Percentiles rank a stretch among this genome's conserved stretches.
These are phyloP conservation scores for Saturnispora mendoncae DNA, from an alignment of 805 yeast species.

Conservation along the genomic window DNA sequence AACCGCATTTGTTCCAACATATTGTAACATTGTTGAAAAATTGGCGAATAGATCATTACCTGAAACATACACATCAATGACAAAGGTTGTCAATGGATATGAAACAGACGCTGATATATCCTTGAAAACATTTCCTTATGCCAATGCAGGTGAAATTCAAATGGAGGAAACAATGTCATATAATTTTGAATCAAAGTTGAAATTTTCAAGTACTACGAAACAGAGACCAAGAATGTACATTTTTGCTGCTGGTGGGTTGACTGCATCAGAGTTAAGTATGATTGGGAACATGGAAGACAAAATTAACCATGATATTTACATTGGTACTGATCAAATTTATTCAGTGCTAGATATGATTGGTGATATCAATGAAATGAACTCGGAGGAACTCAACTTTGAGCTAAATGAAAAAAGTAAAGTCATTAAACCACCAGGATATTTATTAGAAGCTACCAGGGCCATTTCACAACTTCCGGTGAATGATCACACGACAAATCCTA, in stretches of 20 bases:
- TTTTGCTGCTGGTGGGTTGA: conserved; percentile 83
- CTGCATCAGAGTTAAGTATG: conserved; percentile 71
- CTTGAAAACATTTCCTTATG: conserved; percentile 45
- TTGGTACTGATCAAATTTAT: conserved; percentile 73
- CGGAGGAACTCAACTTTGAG: conserved; percentile 22
- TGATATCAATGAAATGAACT: conserved; percentile 25
- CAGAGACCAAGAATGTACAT: conserved; percentile 62
- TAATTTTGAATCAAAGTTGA: conserved; percentile 26
- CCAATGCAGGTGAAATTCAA: conserved; percentile 27
- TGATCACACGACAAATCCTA: background rate
- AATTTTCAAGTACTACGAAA: conserved; percentile 19
- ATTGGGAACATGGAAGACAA: conserved; percentile 58
- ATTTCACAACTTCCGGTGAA: background rate
- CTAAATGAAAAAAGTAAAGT: conserved; percentile 16
- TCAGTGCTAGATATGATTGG: conserved; percentile 32
- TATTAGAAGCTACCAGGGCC: conserved; percentile 17
- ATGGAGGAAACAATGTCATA: conserved; percentile 11
- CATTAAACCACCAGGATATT: conserved; percentile 18
- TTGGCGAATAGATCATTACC: conserved; percentile 23
- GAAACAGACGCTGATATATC: conserved; percentile 28
- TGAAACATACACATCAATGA: conserved; percentile 20
- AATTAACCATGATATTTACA: conserved; percentile 61
- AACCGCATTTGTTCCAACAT: conserved; percentile 23
- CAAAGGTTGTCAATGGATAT: conserved; percentile 9
- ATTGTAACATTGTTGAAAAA: conserved; percentile 22